These are phyloP conservation scores for Trichoderma koningii DNA, from an alignment of 2,329 filamentous ascomycete species.

Conservation along the genomic window DNA sequence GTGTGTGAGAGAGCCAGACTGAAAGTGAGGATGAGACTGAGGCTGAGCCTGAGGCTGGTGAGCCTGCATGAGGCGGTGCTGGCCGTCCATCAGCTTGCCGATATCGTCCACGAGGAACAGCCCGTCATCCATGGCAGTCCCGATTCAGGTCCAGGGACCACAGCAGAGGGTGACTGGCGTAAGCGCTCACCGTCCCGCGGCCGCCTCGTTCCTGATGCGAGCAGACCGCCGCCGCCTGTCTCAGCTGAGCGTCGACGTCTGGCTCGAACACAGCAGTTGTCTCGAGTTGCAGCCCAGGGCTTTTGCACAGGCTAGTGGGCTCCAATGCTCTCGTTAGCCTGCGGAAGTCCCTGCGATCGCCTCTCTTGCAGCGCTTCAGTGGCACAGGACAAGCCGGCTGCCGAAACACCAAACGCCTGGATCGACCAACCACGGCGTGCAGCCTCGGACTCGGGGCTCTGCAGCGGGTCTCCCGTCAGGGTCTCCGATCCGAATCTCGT, in stretches of 20 bases:
- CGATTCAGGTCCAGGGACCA: no score
- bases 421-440: constrained; percentile 1
- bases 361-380: constrained; percentile 7
- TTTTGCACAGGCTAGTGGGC: not conserved
- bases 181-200: constrained; percentile 15
- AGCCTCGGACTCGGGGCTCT: constrained; percentile 11
- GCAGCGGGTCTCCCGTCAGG: constrained; percentile 17
- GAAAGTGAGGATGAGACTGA: not conserved
- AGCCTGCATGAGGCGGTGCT: constrained; percentile 14
- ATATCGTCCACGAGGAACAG: constrained; percentile 9
- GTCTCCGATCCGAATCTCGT: constrained; percentile 3
- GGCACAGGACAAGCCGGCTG: not conserved
- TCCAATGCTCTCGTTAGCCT: constrained; percentile 1
- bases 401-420: not conserved
- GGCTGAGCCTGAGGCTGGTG: not conserved
- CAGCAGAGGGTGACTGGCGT: not conserved
- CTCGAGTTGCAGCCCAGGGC: constrained; percentile 4
- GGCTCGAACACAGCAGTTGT: not conserved
- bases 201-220: not conserved
- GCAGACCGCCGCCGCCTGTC: not conserved
- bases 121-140: constrained; percentile 1
- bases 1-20: not conserved
- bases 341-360: constrained; percentile 5
- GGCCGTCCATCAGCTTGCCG: not conserved
- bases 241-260: not conserved